Conservation (phyloP, 2,329 filamentous ascomycete genomes). For the Aspergillus alliaceus region DNA sequence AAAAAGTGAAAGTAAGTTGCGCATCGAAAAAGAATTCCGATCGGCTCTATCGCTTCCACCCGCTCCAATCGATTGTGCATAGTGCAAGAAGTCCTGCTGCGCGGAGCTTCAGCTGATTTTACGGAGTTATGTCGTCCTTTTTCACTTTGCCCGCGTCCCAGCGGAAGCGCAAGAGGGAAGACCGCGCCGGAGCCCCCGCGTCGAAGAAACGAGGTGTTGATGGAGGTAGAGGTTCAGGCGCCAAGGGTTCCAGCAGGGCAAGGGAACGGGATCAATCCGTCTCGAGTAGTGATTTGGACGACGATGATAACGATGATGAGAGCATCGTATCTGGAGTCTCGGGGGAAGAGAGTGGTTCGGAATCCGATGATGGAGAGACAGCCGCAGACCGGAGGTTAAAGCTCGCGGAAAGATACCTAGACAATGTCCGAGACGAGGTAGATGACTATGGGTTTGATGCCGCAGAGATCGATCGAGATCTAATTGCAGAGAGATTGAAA, state of each 20-base stretch:
- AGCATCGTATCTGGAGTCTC: constrained; percentile 49
- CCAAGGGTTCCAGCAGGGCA: constrained; percentile 46
- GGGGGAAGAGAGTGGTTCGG: constrained; percentile 58
- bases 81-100: neutral
- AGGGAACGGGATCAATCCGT: constrained; percentile 72
- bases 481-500: constrained; percentile 85
- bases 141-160: constrained; percentile 86
- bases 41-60: neutral
- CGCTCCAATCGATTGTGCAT: neutral
- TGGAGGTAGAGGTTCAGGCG: constrained; percentile 29
- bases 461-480: constrained; percentile 85
- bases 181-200: constrained; percentile 42
- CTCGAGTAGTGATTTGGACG: constrained; percentile 77
- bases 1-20: constrained; percentile 30
- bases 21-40: constrained; percentile 2
- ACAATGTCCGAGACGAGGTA: constrained; percentile 81
- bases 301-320: constrained; percentile 61
- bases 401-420: constrained; percentile 87
- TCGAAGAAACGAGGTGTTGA: constrained; percentile 48
- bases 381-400: constrained; percentile 82
- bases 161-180: constrained; percentile 82
- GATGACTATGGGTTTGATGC: constrained; percentile 89
- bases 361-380: constrained; percentile 77
- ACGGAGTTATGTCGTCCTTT: constrained; percentile 79
- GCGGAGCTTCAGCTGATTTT: neutral